Percentiles rank a stretch among this genome's conserved stretches.
Conservation (phyloP, 495 filamentous ascomycete genomes). For the Jackrogersella multiformis region DNA sequence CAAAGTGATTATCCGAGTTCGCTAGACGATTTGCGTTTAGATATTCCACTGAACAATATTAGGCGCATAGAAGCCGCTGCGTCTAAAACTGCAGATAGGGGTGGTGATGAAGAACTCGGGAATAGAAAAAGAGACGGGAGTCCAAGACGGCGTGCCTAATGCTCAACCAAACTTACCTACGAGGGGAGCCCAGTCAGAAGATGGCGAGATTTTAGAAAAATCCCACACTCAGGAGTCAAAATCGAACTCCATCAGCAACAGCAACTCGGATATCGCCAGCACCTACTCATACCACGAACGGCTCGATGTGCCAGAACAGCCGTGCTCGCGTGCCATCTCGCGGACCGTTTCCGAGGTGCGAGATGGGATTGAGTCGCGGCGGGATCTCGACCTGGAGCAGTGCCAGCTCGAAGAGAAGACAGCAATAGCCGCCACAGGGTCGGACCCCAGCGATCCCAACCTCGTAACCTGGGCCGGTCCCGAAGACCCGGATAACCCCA, state of each 20-base stretch:
- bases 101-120: conserved; percentile 14
- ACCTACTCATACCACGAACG: not conserved
- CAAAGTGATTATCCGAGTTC: not conserved
- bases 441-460: conserved; percentile 42
- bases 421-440: no score
- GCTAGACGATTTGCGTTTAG: not conserved
- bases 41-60: not conserved
- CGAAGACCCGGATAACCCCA: conserved; percentile 68
- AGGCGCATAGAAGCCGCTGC: not conserved
- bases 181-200: not conserved
- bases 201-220: conserved; percentile 16
- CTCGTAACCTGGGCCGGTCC: conserved; percentile 56
- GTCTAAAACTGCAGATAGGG: not conserved
- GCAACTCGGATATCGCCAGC: conserved; percentile 16
- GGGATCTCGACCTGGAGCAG: conserved; percentile 43
- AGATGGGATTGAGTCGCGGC: conserved; percentile 44
- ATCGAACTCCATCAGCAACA: conserved; percentile 7
- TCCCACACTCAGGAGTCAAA: not conserved
- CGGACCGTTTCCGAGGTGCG: conserved; percentile 43
- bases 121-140: conserved; percentile 18
- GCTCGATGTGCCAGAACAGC: not conserved
- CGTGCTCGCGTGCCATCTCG: conserved; percentile 11
- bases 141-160: not conserved
- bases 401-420: conserved; percentile 31
- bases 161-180: not conserved